Conservation (phyloP, 1,284 basidiomycete genomes). For the Austroboletus niveus region DNA sequence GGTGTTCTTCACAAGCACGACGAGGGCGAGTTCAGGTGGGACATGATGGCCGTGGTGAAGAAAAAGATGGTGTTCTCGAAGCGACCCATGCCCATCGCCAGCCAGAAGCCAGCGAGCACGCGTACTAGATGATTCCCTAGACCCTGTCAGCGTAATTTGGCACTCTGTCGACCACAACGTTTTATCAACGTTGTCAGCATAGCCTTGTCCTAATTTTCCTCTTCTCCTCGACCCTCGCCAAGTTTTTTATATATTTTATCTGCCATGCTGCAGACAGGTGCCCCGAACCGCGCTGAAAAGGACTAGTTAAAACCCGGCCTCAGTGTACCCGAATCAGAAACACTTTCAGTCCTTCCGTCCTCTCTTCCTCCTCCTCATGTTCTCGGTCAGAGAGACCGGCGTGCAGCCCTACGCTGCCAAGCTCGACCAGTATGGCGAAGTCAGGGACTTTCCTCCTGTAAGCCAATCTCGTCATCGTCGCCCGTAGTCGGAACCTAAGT, state of each 20-base stretch:
- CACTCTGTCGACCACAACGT: slow-evolving; percentile 22
- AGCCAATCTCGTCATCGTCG: slow-evolving; percentile 5
- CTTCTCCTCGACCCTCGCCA: neutral
- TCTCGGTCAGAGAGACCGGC: slow-evolving; percentile 24
- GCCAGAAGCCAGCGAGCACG: slow-evolving; percentile 20
- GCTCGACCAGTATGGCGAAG: slow-evolving; percentile 28
- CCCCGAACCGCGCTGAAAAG: neutral
- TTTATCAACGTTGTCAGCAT: slow-evolving; percentile 29
- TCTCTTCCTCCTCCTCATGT: slow-evolving; percentile 9
- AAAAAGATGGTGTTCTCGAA: slow-evolving; percentile 78
- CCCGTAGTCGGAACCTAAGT: neutral
- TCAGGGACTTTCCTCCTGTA: slow-evolving; percentile 30
- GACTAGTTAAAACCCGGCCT: slow-evolving; percentile 18
- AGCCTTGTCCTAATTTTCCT: slow-evolving; percentile 4
- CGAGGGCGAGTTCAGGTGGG: slow-evolving; percentile 35
- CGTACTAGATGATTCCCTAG: slow-evolving; percentile 6
- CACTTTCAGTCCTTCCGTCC: neutral
- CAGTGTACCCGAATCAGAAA: neutral
- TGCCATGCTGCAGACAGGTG: slow-evolving; percentile 15
- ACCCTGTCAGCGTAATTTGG: too few relatives aligned
- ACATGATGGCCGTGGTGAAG: slow-evolving; percentile 60
- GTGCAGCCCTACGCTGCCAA: slow-evolving; percentile 21
- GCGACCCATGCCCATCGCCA: slow-evolving; percentile 64
- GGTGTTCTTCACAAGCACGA: slow-evolving; percentile 56
- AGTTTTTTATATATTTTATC: neutral